Conservation (phyloP, 768 basidiomycete species). For the Leccinum disarticulatum region DNA sequence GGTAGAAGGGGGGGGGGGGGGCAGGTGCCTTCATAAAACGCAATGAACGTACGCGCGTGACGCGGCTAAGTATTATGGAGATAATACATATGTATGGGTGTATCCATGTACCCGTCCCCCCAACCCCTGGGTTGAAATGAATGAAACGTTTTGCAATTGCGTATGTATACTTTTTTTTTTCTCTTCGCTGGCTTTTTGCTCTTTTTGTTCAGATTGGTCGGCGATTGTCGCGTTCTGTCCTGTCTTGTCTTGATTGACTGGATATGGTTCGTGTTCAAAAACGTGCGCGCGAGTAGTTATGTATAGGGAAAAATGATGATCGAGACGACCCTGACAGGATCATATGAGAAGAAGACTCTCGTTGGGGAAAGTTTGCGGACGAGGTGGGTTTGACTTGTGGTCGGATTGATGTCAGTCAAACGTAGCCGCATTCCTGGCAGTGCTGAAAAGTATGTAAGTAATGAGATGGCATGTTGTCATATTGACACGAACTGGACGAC, state of each 20-base stretch:
- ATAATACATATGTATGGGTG: neutral
- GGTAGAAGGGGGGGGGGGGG: too few relatives aligned
- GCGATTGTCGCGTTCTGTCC: neutral
- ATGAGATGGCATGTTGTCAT: neutral
- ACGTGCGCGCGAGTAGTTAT: neutral
- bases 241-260: neutral
- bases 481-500: neutral
- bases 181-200: neutral
- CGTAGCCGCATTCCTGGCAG: constrained; percentile 4
- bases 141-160: neutral
- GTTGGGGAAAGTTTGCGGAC: constrained; percentile 1
- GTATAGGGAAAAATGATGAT: neutral
- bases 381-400: neutral
- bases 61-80: neutral
- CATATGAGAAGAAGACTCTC: neutral
- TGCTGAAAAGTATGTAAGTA: neutral
- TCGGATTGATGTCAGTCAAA: neutral
- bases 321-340: constrained; percentile 10
- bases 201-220: constrained; percentile 17
- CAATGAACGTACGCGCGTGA: constrained; percentile 2
- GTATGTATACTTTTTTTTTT: neutral
- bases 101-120: neutral
- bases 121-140: neutral
- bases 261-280: neutral
- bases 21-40: constrained; percentile 20